Base-by-base conservation (phyloP, 2,329 filamentous ascomycete genomes). In the Zymoseptoria crescenta region DNA sequence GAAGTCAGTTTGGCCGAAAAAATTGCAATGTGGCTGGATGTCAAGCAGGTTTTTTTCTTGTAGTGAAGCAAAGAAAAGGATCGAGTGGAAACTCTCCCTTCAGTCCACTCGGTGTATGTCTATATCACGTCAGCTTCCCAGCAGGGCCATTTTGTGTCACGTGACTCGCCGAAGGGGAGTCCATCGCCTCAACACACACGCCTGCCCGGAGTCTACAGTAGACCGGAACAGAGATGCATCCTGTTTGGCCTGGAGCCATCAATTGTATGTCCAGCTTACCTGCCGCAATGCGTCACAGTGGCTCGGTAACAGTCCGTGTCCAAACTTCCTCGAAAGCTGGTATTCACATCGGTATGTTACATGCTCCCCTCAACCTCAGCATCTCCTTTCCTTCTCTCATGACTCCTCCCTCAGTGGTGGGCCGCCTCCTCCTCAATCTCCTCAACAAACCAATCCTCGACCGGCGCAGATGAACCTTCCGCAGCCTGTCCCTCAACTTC, bases 401-500 rank as follows among this genome's bases (percentile, higher is more conserved):
- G 29, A 13, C 29, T n/a, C 13, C n/a, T 57, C 55, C 16, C 35
- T 45, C 60, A 64, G 57, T 64, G 59, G 41, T 63, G 56, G 9
- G 57, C 56, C 20, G 59, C 59, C 56, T 65, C 64, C 53, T 69
- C 69, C 56, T 71, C 69, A 28, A 61, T 60, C 63, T 65, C 66
- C 67, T 72, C 70, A 45, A 65, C 67, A 56, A 72, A 72, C 90
- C 91, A 96, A 73, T 85, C 83, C 74, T 87, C 80, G 35, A 78
- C 79, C 53, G 79, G 87, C 79, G 77, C 78, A 62, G 87, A 81
- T 59, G 83, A 80, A 66, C 80, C 80, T 74, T 84, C 81, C 65
- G 82, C 82, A 62, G 78, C 76, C 77, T 90, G 85, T 67, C 93
- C 93, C 82, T 97, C 93, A 67, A 97, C 87, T 79, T 99, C 94